phyloP scores from a whole-genome alignment of 1,284 basidiomycete genomes.

The Ganoderma sinense region DNA sequence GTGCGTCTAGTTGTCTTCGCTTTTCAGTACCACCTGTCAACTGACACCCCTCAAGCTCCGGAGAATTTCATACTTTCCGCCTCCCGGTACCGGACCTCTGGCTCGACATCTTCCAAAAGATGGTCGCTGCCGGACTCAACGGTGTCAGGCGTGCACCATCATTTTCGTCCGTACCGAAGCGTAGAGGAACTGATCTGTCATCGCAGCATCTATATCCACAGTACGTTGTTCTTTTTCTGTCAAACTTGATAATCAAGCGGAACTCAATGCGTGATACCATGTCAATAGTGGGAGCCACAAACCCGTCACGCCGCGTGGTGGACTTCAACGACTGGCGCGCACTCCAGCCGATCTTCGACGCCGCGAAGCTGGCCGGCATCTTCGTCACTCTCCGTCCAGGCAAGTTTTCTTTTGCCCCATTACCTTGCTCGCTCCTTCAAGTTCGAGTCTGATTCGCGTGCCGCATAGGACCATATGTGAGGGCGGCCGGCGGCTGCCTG shows the following conservation, averaged over 20 bases:
- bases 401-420: constrained; percentile 16
- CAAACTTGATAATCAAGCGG: neutral
- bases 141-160: constrained; percentile 48
- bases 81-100: constrained; percentile 82
- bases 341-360: constrained; percentile 65
- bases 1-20: constrained; percentile 44
- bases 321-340: constrained; percentile 78
- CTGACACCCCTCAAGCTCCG: constrained; percentile 47
- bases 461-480: constrained; percentile 37
- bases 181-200: neutral
- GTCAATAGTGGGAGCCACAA: constrained; percentile 68
- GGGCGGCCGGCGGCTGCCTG: too few species aligned
- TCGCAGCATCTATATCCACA: constrained; percentile 70
- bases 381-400: constrained; percentile 57
- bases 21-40: neutral
- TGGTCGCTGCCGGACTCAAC: constrained; percentile 85
- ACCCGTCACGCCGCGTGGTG: constrained; percentile 75
- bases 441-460: neutral
- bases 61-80: constrained; percentile 87
- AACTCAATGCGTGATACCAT: neutral
- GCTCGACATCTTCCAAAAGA: constrained; percentile 84
- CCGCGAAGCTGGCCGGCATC: constrained; percentile 52
- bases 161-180: neutral
- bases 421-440: too few species aligned
- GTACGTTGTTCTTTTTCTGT: constrained; percentile 11